These are phyloP conservation scores for Penicillium maclennaniae DNA, from an alignment of 495 filamentous ascomycete species.

Conservation along the genomic window DNA sequence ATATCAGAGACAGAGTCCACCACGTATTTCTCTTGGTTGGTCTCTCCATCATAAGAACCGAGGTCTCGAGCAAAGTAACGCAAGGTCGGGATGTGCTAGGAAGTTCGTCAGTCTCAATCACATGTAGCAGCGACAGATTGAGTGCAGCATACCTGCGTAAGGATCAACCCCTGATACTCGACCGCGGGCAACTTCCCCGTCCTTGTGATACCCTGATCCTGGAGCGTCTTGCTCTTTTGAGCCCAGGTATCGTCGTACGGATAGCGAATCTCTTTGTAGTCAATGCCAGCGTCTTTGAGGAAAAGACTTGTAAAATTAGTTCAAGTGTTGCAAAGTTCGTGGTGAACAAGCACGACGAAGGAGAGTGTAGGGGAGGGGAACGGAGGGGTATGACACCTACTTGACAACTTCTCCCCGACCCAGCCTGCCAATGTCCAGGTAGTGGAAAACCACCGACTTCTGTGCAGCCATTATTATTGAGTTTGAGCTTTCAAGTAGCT, in stretches of 20 bases:
- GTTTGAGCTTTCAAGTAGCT: no score
- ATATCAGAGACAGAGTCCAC: slow-evolving; percentile 43
- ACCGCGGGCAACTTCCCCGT: slow-evolving; percentile 36
- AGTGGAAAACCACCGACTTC: slow-evolving; percentile 20
- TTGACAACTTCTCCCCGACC: slow-evolving; percentile 44
- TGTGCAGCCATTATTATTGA: background rate
- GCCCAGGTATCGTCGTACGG: slow-evolving; percentile 37
- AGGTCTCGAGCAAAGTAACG: slow-evolving; percentile 38
- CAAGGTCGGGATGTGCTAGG: slow-evolving; percentile 37
- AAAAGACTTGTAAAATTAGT: slow-evolving; percentile 13
- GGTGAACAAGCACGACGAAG: no score
- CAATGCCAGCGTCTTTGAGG: slow-evolving; percentile 40
- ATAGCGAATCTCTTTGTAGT: slow-evolving; percentile 39
- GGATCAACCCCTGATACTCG: slow-evolving; percentile 36
- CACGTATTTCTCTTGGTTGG: slow-evolving; percentile 38
- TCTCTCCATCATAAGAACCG: slow-evolving; percentile 36
- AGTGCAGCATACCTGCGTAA: slow-evolving; percentile 10
- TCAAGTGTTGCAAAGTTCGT: no score
- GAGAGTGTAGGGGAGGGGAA: no score
- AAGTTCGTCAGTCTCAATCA: no score
- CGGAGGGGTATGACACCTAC: background rate
- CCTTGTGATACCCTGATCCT: slow-evolving; percentile 26
- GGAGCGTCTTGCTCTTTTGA: slow-evolving; percentile 29
- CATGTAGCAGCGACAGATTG: no score
- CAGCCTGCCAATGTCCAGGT: slow-evolving; percentile 39